A percentile compares a stretch with the other conserved stretches of the same genome.
These are phyloP conservation scores for Pseudotulostoma volvatum DNA, from an alignment of 495 filamentous ascomycete genomes.

Conservation along the genomic window DNA sequence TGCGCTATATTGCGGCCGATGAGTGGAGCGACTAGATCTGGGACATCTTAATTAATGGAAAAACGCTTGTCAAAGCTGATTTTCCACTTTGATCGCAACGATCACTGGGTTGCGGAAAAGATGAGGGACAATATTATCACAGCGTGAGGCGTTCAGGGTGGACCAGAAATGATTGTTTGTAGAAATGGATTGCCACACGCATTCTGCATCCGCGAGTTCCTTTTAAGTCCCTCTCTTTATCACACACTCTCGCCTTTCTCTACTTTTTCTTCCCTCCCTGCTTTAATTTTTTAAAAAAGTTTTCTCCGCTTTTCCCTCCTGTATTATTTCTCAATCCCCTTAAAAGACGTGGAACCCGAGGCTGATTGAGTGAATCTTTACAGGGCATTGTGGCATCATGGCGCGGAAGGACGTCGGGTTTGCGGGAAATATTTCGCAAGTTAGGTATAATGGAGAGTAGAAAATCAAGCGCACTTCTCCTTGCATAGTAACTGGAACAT, in stretches of 20 bases:
- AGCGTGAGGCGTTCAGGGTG: conserved; percentile 29
- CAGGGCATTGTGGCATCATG: conserved; percentile 46
- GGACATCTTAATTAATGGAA: conserved; percentile 34
- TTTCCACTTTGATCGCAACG: conserved; percentile 64
- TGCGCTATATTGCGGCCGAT: conserved; percentile 58
- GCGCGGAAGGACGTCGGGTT: conserved; percentile 48
- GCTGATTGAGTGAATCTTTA: conserved; percentile 5
- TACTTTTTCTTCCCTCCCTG: too few species aligned
- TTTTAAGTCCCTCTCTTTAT: conserved; percentile 1
- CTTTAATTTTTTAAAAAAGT: too few species aligned
- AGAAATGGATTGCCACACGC: conserved; percentile 59
- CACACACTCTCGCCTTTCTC: not conserved
- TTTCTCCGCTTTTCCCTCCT: too few species aligned
- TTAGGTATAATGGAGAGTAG: not conserved
- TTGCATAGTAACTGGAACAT: too few species aligned
- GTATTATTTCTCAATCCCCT: too few species aligned
- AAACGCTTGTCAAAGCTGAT: conserved; percentile 40
- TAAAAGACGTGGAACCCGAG: conserved; percentile 3
- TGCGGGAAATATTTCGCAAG: conserved; percentile 35
- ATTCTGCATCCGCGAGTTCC: conserved; percentile 58
- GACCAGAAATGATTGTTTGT: conserved; percentile 56
- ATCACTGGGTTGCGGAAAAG: conserved; percentile 70
- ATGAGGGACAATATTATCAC: conserved; percentile 60
- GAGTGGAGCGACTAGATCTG: conserved; percentile 69
- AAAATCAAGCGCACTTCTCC: too few species aligned